Base-by-base conservation (phyloP, 192 early-diverging fungal species). In the Coemansia sp. region DNA sequence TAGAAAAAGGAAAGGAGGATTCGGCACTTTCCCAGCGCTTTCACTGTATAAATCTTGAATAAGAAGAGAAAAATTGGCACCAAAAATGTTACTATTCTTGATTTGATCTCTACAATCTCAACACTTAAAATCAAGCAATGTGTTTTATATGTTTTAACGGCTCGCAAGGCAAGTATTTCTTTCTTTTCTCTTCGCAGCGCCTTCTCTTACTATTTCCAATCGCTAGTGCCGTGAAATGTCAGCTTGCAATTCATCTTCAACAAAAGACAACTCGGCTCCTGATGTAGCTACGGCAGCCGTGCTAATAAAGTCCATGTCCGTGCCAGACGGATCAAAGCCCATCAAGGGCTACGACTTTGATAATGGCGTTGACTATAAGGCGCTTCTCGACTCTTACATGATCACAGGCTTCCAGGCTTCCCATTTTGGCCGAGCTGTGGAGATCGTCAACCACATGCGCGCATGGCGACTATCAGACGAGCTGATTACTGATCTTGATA, bases 311-410 rank as follows among this genome's bases (percentile, higher is more conserved):
- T 94, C 93, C 1, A 84, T 72, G 14, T 74, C 76, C 33, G 86
- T 94, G 72, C 90, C 92, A 8, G 82, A 84, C 15, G 84, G 83
- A 33, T 64, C 74, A 17, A 68, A 69, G 38, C 41, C 82, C 48
- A 89, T 95, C 52, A 74, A 84, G 14, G 97, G 97, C 7, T 96
- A 95, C 62, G 94, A 97, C 62, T 99, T 99, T 82, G 95, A 97
- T 61, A 75, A 90, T 44, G 88, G 88, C 22, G 75, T 95, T 22
- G 85, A 94, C 65, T 89, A 92, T 62, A 61, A 78, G 30, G 84
- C 83, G 23, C 72, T 99, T 20, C 75, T 98, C 38, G 65, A 65
- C 0, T 85, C 86, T 14, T 96, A 92, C 59, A 64, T 78, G 22
- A 83, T 83, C 4, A 95, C 93, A 3, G 97, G 97, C 1, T 99